Evolutionary conservation across 768 basidiomycete genomes (phyloP).

Genomic region (Tylopilus balloui): DNA sequence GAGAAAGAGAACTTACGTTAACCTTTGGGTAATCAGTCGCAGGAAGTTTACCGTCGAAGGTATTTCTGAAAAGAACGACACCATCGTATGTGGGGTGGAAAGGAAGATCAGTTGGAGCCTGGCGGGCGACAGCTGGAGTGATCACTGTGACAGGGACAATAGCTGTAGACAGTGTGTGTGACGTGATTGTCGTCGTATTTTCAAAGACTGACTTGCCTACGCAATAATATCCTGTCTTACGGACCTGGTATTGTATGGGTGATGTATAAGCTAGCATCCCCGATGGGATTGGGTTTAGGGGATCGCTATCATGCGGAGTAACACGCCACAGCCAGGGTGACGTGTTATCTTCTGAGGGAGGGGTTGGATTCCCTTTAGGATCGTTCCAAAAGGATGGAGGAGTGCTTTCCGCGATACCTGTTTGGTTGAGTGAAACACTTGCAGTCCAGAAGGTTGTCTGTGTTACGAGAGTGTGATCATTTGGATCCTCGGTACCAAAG

Average conservation of each 20-base stretch:
- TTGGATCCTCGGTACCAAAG: slow-evolving; percentile 50
- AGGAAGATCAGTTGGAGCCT: slow-evolving; percentile 47
- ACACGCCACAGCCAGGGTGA: slow-evolving; percentile 44
- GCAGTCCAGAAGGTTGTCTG: slow-evolving; percentile 88
- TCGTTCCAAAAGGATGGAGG: slow-evolving; percentile 51
- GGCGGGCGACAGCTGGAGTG: slow-evolving; percentile 30
- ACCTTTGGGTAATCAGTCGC: slow-evolving; percentile 98
- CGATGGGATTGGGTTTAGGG: slow-evolving; percentile 46
- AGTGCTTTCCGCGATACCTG: slow-evolving; percentile 8
- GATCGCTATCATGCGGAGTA: slow-evolving; percentile 21
- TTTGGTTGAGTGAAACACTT: slow-evolving; percentile 57
- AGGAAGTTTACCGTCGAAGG: slow-evolving; percentile 82
- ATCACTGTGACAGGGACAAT: slow-evolving; percentile 87
- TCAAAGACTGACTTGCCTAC: slow-evolving; percentile 61
- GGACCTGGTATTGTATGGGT: slow-evolving; percentile 79
- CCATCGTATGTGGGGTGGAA: slow-evolving; percentile 78
- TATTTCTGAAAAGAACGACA: slow-evolving; percentile 79
- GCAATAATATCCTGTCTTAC: slow-evolving; percentile 93
- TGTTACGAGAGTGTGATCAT: slow-evolving; percentile 53
- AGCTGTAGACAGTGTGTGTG: slow-evolving; percentile 41
- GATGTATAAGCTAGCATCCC: slow-evolving; percentile 53
- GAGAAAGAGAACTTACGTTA: slow-evolving; percentile 51
- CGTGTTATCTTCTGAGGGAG: slow-evolving; percentile 42
- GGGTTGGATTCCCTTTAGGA: slow-evolving; percentile 55
- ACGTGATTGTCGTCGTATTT: neutral